Evolutionary conservation across 1,284 basidiomycete species (phyloP).

Genomic region (Apiotrichum sp.): DNA sequence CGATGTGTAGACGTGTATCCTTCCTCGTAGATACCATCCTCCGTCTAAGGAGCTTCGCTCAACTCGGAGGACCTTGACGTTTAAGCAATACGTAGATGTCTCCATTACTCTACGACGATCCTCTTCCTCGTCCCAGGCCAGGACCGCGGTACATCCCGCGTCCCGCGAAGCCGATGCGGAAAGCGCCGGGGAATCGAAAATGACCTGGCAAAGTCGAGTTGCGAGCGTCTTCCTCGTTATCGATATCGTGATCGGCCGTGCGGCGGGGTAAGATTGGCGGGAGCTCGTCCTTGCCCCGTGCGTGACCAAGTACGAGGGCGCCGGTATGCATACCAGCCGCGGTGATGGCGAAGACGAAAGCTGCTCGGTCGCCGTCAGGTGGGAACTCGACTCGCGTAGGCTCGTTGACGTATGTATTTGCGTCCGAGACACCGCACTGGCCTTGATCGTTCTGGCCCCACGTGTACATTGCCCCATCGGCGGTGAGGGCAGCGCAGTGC

Average conservation of each 20-base stretch:
- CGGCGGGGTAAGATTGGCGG: neutral
- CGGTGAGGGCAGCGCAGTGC: slow-evolving; percentile 76
- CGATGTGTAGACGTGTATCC: too few species aligned
- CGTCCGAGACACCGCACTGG: slow-evolving; percentile 60
- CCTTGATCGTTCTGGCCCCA: slow-evolving; percentile 77
- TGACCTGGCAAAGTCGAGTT: neutral
- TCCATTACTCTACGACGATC: too few species aligned
- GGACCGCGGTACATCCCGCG: slow-evolving; percentile 5
- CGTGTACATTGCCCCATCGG: slow-evolving; percentile 66
- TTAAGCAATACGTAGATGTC: too few species aligned
- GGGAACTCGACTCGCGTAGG: slow-evolving; percentile 65
- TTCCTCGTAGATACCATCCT: too few species aligned
- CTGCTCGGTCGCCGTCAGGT: slow-evolving; percentile 38
- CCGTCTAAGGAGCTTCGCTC: too few species aligned
- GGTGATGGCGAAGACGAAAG: slow-evolving; percentile 69
- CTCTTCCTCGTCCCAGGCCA: too few species aligned
- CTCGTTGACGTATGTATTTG: slow-evolving; percentile 12
- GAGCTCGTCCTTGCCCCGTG: slow-evolving; percentile 1
- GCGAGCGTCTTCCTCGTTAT: neutral
- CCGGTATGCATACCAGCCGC: slow-evolving; percentile 84
- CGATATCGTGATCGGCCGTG: neutral
- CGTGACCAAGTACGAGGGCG: slow-evolving; percentile 66
- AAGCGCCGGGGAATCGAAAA: neutral
- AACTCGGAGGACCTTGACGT: too few species aligned
- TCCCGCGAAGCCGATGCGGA: slow-evolving; percentile 18